These are phyloP conservation scores for Odontarrhena argentea DNA, from an alignment of 345 rosid species.

Conservation along the genomic window DNA sequence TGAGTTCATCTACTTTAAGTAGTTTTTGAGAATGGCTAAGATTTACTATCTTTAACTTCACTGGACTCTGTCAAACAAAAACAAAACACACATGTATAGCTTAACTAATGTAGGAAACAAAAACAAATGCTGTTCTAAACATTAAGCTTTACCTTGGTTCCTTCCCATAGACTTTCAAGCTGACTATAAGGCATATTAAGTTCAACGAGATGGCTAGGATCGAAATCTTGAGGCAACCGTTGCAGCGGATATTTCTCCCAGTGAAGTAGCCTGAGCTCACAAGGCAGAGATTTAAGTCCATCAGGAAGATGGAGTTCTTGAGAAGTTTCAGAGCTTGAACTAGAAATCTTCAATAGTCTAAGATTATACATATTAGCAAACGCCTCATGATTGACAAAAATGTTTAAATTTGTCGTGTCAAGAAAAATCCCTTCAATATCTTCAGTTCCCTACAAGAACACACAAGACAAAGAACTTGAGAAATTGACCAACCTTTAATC, in stretches of 20 bases:
- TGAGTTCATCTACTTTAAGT: slow-evolving; percentile 21
- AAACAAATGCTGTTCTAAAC: not conserved
- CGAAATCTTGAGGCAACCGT: slow-evolving; percentile 21
- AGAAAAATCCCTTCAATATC: slow-evolving; percentile 36
- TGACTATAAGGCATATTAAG: slow-evolving; percentile 30
- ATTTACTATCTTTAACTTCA: slow-evolving; percentile 12
- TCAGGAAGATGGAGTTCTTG: not conserved
- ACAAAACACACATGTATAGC: not conserved
- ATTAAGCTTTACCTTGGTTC: slow-evolving; percentile 12
- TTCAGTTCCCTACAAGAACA: slow-evolving; percentile 30
- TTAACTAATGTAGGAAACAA: not conserved
- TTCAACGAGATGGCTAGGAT: slow-evolving; percentile 23
- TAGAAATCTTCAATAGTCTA: slow-evolving; percentile 25
- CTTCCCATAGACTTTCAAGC: slow-evolving; percentile 30
- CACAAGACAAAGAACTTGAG: too few relatives aligned
- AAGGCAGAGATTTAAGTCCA: slow-evolving; percentile 18
- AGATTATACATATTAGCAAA: slow-evolving; percentile 38
- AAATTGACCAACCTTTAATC: too few relatives aligned
- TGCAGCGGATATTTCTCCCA: slow-evolving; percentile 32
- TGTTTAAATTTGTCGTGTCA: not conserved
- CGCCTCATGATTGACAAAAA: not conserved
- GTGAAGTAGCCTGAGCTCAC: slow-evolving; percentile 31
- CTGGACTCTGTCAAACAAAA: slow-evolving; percentile 14
- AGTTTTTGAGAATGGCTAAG: slow-evolving; percentile 26
- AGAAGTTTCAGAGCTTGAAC: not conserved